These are phyloP conservation scores for Coemansia sp. DNA, from an alignment of 192 early-diverging fungal species.

Conservation along the genomic window DNA sequence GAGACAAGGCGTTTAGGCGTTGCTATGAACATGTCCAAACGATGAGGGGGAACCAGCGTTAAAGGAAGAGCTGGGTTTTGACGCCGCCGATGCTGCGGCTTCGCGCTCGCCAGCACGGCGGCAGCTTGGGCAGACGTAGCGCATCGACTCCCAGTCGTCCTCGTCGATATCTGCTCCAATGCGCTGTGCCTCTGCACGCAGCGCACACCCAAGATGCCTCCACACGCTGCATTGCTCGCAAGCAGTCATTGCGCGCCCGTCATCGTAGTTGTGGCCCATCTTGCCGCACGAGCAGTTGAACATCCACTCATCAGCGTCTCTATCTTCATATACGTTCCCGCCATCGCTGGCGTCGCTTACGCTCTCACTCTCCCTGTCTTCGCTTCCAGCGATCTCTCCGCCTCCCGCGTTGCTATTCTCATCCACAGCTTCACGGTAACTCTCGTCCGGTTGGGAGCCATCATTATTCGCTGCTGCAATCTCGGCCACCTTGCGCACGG, in stretches of 20 bases:
- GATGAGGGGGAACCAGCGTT: neutral
- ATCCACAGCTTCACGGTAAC: neutral
- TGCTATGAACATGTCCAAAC: neutral
- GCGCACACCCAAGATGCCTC: conserved; percentile 37
- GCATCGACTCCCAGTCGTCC: conserved; percentile 36
- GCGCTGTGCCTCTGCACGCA: conserved; percentile 28
- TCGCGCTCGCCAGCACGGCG: neutral
- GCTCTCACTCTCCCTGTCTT: neutral
- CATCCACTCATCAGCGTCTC: conserved; percentile 34
- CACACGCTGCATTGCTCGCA: conserved; percentile 36
- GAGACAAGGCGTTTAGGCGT: neutral
- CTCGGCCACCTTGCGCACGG: conserved; percentile 9
- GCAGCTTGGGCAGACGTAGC: conserved; percentile 25
- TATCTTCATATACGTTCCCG: neutral
- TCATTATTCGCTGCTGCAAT: neutral
- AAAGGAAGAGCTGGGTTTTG: neutral
- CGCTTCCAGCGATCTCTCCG: neutral
- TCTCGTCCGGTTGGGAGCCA: neutral
- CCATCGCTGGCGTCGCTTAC: neutral
- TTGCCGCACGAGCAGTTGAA: conserved; percentile 38
- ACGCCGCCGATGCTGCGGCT: neutral
- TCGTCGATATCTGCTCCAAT: conserved; percentile 29
- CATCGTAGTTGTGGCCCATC: conserved; percentile 35
- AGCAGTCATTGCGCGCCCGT: conserved; percentile 43
- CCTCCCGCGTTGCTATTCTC: neutral